Percentiles rank a stretch among this genome's conserved stretches.
Evolutionary conservation across 2,329 filamentous ascomycete genomes (phyloP).

Genomic region (Diplodia scrobiculata): DNA sequence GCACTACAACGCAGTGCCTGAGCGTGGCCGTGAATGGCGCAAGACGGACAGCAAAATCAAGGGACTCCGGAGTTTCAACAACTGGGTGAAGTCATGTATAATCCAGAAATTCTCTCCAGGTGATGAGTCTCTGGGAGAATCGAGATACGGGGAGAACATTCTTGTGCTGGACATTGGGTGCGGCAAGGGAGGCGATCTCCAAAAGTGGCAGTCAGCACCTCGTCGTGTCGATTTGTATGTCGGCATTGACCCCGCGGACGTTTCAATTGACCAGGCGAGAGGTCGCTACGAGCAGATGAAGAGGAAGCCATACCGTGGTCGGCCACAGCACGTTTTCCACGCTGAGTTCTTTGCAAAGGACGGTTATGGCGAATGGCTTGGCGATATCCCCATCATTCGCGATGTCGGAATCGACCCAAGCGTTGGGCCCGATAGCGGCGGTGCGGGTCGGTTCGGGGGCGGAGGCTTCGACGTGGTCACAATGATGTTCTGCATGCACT

Average conservation of each 20-base stretch:
- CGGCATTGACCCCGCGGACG: constrained; percentile 86
- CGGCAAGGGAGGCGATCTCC: constrained; percentile 92
- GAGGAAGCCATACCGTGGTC: constrained; percentile 55
- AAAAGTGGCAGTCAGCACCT: constrained; percentile 95
- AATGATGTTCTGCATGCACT: constrained; percentile 99
- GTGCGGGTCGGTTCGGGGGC: constrained; percentile 67
- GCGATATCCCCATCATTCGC: constrained; percentile 75
- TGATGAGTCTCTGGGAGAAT: constrained; percentile 39
- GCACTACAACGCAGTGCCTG: constrained; percentile 94
- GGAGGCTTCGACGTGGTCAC: constrained; percentile 90
- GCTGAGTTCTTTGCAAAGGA: constrained; percentile 89
- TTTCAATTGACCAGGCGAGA: constrained; percentile 86
- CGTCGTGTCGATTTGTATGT: constrained; percentile 91
- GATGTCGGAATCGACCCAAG: constrained; percentile 85
- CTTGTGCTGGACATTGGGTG: constrained; percentile 92
- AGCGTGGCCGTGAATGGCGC: constrained; percentile 91
- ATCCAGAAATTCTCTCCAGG: constrained; percentile 86
- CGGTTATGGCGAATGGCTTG: constrained; percentile 83
- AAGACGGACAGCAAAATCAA: constrained; percentile 94
- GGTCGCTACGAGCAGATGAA: constrained; percentile 79
- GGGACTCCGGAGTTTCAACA: constrained; percentile 91
- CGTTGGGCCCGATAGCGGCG: constrained; percentile 58
- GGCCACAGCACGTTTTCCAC: constrained; percentile 67
- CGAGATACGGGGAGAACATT: constrained; percentile 55
- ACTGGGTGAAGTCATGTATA: constrained; percentile 97